Evolutionary conservation across 1,284 basidiomycete species (phyloP).

Genomic region (Ganoderma lingzhi): DNA sequence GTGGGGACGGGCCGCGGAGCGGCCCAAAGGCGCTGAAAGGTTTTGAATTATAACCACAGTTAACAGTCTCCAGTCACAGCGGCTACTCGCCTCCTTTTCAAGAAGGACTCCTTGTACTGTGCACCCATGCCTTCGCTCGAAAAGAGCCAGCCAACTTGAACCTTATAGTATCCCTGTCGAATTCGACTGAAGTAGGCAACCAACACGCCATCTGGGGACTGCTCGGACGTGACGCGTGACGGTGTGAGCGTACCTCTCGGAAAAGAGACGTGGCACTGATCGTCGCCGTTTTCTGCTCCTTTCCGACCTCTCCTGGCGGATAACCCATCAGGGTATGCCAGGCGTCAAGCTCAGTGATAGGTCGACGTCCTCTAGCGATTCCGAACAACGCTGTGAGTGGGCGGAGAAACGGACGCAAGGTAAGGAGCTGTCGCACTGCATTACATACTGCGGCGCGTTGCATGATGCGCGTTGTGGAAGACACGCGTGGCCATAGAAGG

Average conservation of each 20-base stretch:
- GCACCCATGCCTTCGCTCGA: neutral
- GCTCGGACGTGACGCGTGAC: conserved; percentile 1
- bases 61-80: neutral
- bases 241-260: neutral
- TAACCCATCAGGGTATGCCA: neutral
- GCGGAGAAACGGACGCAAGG: neutral
- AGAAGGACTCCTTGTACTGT: neutral
- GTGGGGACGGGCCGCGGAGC: no score
- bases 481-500: conserved; percentile 1
- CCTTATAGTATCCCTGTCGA: neutral
- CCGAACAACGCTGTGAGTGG: neutral
- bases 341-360: neutral
- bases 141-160: neutral
- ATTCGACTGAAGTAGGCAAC: neutral
- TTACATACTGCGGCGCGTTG: neutral
- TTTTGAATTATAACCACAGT: no score
- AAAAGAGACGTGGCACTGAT: neutral
- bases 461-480: neutral
- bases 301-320: neutral
- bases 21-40: no score
- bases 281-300: neutral
- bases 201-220: neutral
- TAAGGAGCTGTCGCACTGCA: neutral
- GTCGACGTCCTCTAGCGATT: neutral
- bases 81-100: neutral